Evolutionary conservation across 2,329 filamentous ascomycete species (phyloP).

Genomic region (Microdochium nivale): DNA sequence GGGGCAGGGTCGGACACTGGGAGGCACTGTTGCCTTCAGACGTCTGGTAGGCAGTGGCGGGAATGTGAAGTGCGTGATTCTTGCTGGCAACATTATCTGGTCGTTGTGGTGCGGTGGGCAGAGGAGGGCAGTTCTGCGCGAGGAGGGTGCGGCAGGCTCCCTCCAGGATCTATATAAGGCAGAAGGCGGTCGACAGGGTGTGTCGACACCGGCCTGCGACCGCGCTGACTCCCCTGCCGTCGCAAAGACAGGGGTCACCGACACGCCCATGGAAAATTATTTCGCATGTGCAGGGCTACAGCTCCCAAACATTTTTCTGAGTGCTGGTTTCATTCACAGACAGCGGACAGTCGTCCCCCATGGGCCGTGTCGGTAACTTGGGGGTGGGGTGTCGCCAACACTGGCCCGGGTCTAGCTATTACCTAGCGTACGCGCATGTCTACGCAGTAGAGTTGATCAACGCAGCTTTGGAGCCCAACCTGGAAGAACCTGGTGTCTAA

Average conservation of each 20-base stretch:
- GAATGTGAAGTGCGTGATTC: not conserved
- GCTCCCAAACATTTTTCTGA: not conserved
- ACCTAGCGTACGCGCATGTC: not conserved
- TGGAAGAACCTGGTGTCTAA: not conserved
- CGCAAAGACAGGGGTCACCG: not conserved
- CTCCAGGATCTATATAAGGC: constrained; percentile 1
- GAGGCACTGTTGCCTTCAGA: not conserved
- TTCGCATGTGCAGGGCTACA: not conserved
- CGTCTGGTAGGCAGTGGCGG: not conserved
- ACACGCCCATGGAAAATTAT: not conserved
- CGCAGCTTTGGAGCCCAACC: not conserved
- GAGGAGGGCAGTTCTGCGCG: not conserved
- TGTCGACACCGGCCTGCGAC: not conserved
- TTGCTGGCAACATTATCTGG: constrained; percentile 1
- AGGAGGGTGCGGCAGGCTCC: not conserved
- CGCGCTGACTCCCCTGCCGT: not conserved
- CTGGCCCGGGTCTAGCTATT: not conserved
- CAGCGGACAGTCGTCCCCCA: not conserved
- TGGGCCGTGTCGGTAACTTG: not conserved
- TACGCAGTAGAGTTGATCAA: not conserved
- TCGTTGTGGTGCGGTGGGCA: not conserved
- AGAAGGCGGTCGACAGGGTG: not conserved
- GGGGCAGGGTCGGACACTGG: not conserved
- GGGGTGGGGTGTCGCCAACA: not conserved
- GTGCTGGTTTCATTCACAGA: not conserved